Evolutionary conservation across 257 asterid species (phyloP).

Genomic region (Solanum verrucosum): DNA sequence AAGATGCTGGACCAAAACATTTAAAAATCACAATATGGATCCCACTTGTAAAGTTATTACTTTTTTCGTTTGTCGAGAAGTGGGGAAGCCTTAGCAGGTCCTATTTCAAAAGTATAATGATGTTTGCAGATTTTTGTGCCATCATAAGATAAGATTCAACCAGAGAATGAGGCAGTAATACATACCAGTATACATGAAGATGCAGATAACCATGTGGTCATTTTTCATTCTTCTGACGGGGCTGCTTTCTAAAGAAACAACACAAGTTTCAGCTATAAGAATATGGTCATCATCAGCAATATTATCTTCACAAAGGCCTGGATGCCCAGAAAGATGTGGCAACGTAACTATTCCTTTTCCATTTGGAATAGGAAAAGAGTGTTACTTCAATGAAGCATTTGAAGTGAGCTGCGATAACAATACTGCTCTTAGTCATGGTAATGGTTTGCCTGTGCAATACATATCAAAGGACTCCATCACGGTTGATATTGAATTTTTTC

Average conservation of each 20-base stretch:
- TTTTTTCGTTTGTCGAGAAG: too few species aligned
- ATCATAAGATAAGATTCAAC: neutral
- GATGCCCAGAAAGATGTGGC: slow-evolving; percentile 15
- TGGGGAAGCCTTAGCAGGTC: too few species aligned
- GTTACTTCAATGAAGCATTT: slow-evolving; percentile 10
- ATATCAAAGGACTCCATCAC: slow-evolving; percentile 8
- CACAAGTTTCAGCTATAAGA: neutral
- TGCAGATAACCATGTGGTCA: neutral
- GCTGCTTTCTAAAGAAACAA: neutral
- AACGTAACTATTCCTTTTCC: slow-evolving; percentile 37
- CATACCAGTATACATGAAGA: neutral
- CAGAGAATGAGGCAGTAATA: neutral
- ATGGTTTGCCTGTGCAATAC: neutral
- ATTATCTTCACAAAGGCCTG: slow-evolving; percentile 13
- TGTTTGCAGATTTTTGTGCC: too few species aligned
- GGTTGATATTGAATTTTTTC: neutral
- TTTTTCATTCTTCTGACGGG: neutral
- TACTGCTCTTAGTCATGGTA: neutral
- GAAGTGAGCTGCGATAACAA: slow-evolving; percentile 9
- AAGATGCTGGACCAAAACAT: too few species aligned
- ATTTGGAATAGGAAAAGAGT: slow-evolving; percentile 31
- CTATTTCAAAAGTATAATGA: too few species aligned
- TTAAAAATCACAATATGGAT: too few species aligned
- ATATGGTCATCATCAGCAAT: neutral
- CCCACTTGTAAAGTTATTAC: too few species aligned